Conservation (phyloP, 1,139 yeast species). For the Protomyces gravidus region DNA sequence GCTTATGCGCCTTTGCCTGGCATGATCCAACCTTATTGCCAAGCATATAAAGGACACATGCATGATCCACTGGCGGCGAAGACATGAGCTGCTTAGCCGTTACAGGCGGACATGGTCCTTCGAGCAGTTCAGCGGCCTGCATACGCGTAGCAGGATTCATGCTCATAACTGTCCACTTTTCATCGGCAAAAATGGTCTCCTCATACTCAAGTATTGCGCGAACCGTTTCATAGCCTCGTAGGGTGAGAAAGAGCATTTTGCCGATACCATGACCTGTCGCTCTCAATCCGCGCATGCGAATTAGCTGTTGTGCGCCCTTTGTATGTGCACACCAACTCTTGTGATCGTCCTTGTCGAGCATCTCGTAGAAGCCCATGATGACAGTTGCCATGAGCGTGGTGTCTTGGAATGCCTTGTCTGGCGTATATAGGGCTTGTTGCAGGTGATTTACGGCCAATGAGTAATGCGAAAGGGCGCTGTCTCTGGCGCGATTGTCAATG, state of each 20-base stretch:
- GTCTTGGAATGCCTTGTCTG: constrained; percentile 9
- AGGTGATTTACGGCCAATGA: constrained; percentile 9
- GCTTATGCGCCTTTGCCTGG: constrained; percentile 1
- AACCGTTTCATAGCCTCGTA: constrained; percentile 19
- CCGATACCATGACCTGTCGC: constrained; percentile 3
- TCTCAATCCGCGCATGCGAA: constrained; percentile 9
- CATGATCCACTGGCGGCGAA: constrained; percentile 6
- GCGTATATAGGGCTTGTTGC: constrained; percentile 11
- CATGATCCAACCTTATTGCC: constrained; percentile 11
- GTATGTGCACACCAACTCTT: constrained; percentile 19
- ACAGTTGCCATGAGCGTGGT: constrained; percentile 25
- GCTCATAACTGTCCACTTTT: constrained; percentile 4
- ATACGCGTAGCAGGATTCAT: constrained; percentile 2
- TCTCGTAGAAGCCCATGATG: constrained; percentile 23
- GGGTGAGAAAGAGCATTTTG: constrained; percentile 12
- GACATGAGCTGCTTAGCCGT: background rate
- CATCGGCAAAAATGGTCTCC: constrained; percentile 18
- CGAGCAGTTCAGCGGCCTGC: background rate
- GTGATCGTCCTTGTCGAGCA: constrained; percentile 19
- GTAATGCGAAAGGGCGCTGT: constrained; percentile 14
- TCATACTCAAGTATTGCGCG: constrained; percentile 15
- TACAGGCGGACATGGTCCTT: background rate
- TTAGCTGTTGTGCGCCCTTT: constrained; percentile 18
- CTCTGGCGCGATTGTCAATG: constrained; percentile 1
- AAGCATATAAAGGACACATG: constrained; percentile 18